Conservation (phyloP, 1,284 basidiomycete genomes). For the Trichosporon coremiiforme region DNA sequence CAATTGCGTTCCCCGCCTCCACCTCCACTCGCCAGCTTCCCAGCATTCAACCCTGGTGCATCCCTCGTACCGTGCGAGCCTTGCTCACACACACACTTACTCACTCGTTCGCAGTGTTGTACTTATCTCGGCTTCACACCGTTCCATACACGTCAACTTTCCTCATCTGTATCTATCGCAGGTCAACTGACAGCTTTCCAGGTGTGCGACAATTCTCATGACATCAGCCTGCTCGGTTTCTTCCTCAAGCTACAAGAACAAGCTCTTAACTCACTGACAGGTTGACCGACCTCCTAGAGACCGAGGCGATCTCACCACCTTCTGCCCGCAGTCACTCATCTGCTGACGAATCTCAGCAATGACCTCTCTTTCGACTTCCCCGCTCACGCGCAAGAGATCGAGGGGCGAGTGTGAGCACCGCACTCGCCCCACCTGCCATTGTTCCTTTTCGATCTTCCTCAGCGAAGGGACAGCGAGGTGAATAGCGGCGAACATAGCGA, state of each 20-base stretch:
- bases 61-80: background rate
- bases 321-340: background rate
- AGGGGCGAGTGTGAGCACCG: background rate
- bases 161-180: background rate
- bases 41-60: too few relatives aligned
- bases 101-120: background rate
- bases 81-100: too few relatives aligned
- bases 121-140: background rate
- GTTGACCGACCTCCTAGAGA: background rate
- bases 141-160: background rate
- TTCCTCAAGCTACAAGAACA: background rate
- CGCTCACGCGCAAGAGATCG: background rate
- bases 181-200: background rate
- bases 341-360: background rate
- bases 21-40: background rate
- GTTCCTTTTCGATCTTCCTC: background rate
- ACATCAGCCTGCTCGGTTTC: background rate
- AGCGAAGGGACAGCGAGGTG: too few relatives aligned
- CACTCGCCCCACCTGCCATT: background rate
- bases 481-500: too few relatives aligned
- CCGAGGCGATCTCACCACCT: background rate
- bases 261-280: background rate
- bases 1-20: background rate
- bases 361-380: background rate
- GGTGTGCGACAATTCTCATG: background rate